Percentiles rank a stretch among this genome's conserved stretches.
Conservation (phyloP, 2,329 filamentous ascomycete genomes). For the Colletotrichum zoysiae region DNA sequence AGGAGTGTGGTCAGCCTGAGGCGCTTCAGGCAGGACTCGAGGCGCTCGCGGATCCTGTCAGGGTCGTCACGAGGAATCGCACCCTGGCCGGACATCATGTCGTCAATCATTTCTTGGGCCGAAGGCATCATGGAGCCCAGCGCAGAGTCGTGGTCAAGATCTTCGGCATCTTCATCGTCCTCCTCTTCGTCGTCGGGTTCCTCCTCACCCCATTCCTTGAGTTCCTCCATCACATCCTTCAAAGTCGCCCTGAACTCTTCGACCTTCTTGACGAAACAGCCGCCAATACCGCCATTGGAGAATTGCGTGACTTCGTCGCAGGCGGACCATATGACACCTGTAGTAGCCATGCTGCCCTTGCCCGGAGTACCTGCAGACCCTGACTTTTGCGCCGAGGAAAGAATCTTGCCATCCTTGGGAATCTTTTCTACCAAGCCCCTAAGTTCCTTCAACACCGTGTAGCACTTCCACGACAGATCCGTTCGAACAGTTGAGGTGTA, state of each 20-base stretch:
- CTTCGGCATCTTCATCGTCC: conserved; percentile 59
- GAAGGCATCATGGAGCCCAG: conserved; percentile 47
- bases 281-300: conserved; percentile 75
- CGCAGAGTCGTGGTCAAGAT: conserved; percentile 56
- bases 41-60: conserved; percentile 72
- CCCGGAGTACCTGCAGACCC: conserved; percentile 52
- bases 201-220: conserved; percentile 89
- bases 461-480: conserved; percentile 72
- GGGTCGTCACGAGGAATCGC: conserved; percentile 75
- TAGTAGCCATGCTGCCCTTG: conserved; percentile 71
- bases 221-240: conserved; percentile 85
- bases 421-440: conserved; percentile 71
- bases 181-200: conserved; percentile 71
- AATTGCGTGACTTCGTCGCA: conserved; percentile 80
- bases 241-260: conserved; percentile 81
- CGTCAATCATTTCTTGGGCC: conserved; percentile 73
- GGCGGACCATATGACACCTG: conserved; percentile 84
- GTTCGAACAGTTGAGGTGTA: conserved; percentile 74
- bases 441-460: conserved; percentile 73
- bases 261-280: conserved; percentile 77
- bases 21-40: conserved; percentile 73
- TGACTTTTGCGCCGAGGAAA: conserved; percentile 61
- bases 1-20: conserved; percentile 76
- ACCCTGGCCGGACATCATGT: conserved; percentile 73
- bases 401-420: conserved; percentile 67